These are phyloP conservation scores for Naganishia randhawae DNA, from an alignment of 768 basidiomycete genomes.

Conservation along the genomic window DNA sequence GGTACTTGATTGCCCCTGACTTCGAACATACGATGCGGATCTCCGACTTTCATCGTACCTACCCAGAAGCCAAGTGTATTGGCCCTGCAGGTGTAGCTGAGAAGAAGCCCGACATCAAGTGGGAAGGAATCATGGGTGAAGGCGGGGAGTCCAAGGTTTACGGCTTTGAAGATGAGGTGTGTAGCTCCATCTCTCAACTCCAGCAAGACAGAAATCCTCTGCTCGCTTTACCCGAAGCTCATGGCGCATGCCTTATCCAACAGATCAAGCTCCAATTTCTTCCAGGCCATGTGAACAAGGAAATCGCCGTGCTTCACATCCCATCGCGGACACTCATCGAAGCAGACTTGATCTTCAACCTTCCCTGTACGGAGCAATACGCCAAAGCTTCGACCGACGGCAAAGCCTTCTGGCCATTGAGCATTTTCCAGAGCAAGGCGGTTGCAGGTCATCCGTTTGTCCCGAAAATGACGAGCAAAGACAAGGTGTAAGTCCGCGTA, in stretches of 20 bases:
- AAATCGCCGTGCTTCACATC: slow-evolving; percentile 75
- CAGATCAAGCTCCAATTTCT: slow-evolving; percentile 55
- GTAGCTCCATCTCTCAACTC: neutral
- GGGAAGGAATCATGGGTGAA: slow-evolving; percentile 60
- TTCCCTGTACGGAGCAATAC: slow-evolving; percentile 71
- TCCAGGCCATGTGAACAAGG: slow-evolving; percentile 64
- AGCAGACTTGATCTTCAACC: slow-evolving; percentile 79
- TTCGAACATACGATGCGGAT: slow-evolving; percentile 51
- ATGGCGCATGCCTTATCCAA: neutral
- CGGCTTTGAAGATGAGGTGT: slow-evolving; percentile 65
- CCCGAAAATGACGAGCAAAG: slow-evolving; percentile 40
- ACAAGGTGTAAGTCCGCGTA: slow-evolving; percentile 47
- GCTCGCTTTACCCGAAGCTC: neutral
- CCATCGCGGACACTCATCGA: slow-evolving; percentile 68
- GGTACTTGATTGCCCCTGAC: slow-evolving; percentile 52
- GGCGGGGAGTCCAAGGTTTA: slow-evolving; percentile 65
- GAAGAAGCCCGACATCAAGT: slow-evolving; percentile 52
- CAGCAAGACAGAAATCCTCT: neutral
- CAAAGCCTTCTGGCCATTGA: slow-evolving; percentile 27
- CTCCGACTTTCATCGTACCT: slow-evolving; percentile 57
- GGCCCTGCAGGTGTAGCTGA: slow-evolving; percentile 61
- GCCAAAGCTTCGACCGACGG: slow-evolving; percentile 41
- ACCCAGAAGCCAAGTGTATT: slow-evolving; percentile 57
- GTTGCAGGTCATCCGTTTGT: slow-evolving; percentile 35
- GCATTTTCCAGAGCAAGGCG: slow-evolving; percentile 34